Conservation (phyloP, 768 basidiomycete genomes). For the Myochromella boudieri region DNA sequence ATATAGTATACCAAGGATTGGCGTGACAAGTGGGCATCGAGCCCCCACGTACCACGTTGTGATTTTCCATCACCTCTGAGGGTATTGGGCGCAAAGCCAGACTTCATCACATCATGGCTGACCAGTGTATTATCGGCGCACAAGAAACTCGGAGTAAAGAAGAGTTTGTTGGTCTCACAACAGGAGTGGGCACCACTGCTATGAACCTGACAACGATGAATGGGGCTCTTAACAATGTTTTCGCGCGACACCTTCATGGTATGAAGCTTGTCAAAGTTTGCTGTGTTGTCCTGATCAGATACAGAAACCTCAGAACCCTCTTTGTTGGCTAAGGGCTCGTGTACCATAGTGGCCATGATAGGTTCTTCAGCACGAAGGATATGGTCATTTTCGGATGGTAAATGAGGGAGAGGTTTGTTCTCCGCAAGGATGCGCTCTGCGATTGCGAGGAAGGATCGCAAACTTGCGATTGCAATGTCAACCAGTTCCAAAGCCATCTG, state of each 20-base stretch:
- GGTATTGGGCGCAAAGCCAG: too few relatives aligned
- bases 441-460: slow-evolving; percentile 29
- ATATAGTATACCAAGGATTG: slow-evolving; percentile 26
- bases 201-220: slow-evolving; percentile 14
- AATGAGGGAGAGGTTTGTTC: slow-evolving; percentile 23
- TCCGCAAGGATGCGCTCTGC: slow-evolving; percentile 25
- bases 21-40: slow-evolving; percentile 24
- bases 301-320: not conserved
- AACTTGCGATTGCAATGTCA: slow-evolving; percentile 28
- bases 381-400: too few relatives aligned
- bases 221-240: slow-evolving; percentile 17
- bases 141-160: slow-evolving; percentile 4
- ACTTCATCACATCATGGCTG: too few relatives aligned
- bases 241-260: slow-evolving; percentile 9
- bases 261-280: not conserved
- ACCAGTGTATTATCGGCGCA: not conserved
- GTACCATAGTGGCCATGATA: slow-evolving; percentile 13
- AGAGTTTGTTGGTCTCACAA: too few relatives aligned
- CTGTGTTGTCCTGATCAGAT: not conserved
- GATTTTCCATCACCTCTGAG: too few relatives aligned
- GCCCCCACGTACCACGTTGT: too few relatives aligned
- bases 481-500: slow-evolving; percentile 20
- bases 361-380: too few relatives aligned
- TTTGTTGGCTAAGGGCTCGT: slow-evolving; percentile 13
- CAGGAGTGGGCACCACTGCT: too few relatives aligned